Evolutionary conservation across 306 rosid species (phyloP).

Genomic region (Fagus crenata): DNA sequence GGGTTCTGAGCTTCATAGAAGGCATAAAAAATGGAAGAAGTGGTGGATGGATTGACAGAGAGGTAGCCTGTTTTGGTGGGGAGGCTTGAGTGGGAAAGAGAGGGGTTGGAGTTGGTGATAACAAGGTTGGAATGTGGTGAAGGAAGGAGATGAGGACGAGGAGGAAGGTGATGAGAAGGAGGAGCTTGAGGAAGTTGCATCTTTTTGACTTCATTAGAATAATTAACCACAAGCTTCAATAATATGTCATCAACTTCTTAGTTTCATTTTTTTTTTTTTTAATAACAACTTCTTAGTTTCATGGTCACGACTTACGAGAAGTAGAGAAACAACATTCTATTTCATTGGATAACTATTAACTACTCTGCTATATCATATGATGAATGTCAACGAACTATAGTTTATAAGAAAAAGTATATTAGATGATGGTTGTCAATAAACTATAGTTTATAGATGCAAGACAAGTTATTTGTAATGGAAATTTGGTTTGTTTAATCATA

Average conservation of each 20-base stretch:
- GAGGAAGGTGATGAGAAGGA: background rate
- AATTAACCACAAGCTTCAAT: background rate
- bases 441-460: too few relatives aligned
- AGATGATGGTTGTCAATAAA: too few relatives aligned
- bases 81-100: slow-evolving; percentile 51
- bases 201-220: slow-evolving; percentile 19
- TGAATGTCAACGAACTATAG: too few relatives aligned
- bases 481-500: too few relatives aligned
- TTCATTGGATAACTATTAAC: too few relatives aligned
- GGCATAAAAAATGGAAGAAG: slow-evolving; percentile 64
- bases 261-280: too few relatives aligned
- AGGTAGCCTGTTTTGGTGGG: slow-evolving; percentile 81
- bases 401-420: too few relatives aligned
- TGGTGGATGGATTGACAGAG: slow-evolving; percentile 37
- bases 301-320: too few relatives aligned
- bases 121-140: background rate
- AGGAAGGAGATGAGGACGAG: background rate
- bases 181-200: background rate
- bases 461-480: too few relatives aligned
- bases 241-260: background rate
- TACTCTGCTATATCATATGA: too few relatives aligned
- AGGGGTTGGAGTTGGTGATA: slow-evolving; percentile 3
- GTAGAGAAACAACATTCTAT: too few relatives aligned
- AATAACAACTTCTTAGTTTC: too few relatives aligned
- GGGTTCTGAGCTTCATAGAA: slow-evolving; percentile 80